Evolutionary conservation across 257 asterid species (phyloP).

Genomic region (Mitragyna speciosa): DNA sequence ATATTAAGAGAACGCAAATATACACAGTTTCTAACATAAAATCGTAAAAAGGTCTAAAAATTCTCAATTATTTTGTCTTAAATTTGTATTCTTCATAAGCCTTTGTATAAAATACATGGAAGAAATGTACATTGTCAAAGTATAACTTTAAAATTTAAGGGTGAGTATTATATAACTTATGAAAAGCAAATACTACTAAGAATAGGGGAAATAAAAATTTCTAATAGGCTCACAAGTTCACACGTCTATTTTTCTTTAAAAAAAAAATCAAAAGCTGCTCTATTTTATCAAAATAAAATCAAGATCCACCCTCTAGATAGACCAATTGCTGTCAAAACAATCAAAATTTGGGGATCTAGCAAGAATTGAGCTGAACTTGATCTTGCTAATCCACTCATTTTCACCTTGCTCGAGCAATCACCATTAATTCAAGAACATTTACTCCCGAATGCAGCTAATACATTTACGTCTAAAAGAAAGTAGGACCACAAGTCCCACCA

Average conservation of each 20-base stretch:
- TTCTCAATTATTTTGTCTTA: too few relatives aligned
- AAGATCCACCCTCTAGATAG: not conserved
- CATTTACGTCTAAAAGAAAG: not conserved
- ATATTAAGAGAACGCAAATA: too few relatives aligned
- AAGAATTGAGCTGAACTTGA: not conserved
- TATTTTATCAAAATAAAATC: not conserved
- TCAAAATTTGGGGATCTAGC: not conserved
- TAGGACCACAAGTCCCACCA: slow-evolving; percentile 2
- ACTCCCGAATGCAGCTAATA: not conserved
- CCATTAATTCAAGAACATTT: not conserved
- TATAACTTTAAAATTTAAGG: too few relatives aligned
- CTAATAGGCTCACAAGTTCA: not conserved
- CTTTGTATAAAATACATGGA: too few relatives aligned
- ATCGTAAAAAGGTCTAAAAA: too few relatives aligned
- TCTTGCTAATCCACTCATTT: not conserved
- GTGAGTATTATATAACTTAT: not conserved
- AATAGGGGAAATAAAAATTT: not conserved
- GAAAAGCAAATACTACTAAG: not conserved
- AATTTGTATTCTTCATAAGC: too few relatives aligned
- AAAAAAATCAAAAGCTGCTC: not conserved
- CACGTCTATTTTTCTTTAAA: not conserved
- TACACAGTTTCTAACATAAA: too few relatives aligned
- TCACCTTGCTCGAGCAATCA: not conserved
- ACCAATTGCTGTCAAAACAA: not conserved
- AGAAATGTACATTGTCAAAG: too few relatives aligned